Evolutionary conservation across 73 alveolate genomes (phyloP), one percentile per base, ranked within the genome.

Genomic region (Paramecium caudatum): DNA sequence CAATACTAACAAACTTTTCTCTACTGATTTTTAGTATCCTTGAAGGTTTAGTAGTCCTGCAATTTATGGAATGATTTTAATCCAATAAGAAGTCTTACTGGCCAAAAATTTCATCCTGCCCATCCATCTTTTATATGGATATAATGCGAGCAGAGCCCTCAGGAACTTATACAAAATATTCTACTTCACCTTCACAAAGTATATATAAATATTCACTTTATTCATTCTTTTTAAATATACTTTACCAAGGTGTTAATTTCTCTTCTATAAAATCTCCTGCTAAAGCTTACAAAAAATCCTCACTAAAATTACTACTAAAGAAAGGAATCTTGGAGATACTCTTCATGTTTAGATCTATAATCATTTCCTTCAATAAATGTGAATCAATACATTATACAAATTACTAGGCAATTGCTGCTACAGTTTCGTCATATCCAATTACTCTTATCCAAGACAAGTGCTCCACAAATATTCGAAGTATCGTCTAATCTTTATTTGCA

Each of bases 391-490:
- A 33, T 34, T 68, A 34, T 68, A 34, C 50, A 68, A 68, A 32
- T 68, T 34, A 34, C 61, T 68, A 68, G 84, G 84, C 19, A 68
- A 34, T 12, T 27, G 15, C 6, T 68, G 5, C 21, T 68, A 34
- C 17, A 68, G 34, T 37, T 68, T 68, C 25, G 47, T 25, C 61
- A 68, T 68, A 68, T 68, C 84, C 16, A 68, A 34, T 13, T 32
- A 37, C n/a, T 34, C 61, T 68, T 32, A 15, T 34, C 50, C 61
- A 47, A 68, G 25, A 15, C 50, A 32, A 68, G 25, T 49, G 19
- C 37, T 68, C 84, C 84, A 68, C 37, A 68, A 68, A 34, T 68
- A 68, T 17, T 68, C 84, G 37, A 68, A 68, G n/a, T 68, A 37
- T 37, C 61, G 25, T 68, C 84, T 68, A 17, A 68, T 21, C 5